Percentiles rank a stretch among this genome's conserved stretches.
phyloP scores from a whole-genome alignment of 2,329 filamentous ascomycete genomes.

The Arthrobotrys sphaeroides region DNA sequence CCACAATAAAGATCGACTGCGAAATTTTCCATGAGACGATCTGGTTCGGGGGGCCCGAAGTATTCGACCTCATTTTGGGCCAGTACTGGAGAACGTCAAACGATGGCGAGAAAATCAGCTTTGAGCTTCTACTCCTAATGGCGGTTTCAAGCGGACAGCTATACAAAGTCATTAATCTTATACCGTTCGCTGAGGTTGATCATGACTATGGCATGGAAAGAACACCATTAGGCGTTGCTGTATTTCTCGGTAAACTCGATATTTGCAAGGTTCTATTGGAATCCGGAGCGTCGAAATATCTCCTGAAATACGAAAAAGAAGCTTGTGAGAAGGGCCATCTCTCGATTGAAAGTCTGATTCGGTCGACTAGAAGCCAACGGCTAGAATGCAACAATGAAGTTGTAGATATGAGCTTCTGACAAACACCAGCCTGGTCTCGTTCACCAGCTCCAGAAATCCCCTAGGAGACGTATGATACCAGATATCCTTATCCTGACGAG shows the following conservation, averaged over 20 bases:
- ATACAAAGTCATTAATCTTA: background rate
- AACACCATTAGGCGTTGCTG: background rate
- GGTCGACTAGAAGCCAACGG: background rate
- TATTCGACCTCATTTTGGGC: background rate
- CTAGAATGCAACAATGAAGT: background rate
- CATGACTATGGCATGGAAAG: background rate
- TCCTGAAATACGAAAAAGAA: background rate
- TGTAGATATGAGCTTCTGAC: too few species aligned
- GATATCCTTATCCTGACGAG: too few species aligned
- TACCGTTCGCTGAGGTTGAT: background rate
- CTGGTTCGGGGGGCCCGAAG: background rate
- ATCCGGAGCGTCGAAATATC: background rate
- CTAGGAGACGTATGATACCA: too few species aligned
- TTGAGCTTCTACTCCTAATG: background rate
- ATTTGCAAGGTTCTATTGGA: slow-evolving; percentile 4
- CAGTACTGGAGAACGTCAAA: background rate
- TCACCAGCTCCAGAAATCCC: too few species aligned
- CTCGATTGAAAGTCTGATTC: background rate
- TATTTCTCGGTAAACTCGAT: background rate
- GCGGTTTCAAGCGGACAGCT: background rate
- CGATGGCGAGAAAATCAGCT: background rate
- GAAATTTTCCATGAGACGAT: background rate
- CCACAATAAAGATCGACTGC: background rate
- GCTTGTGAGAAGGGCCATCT: background rate
- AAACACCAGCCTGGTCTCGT: too few species aligned